Conservation (phyloP, 2,329 filamentous ascomycete species). For the Neopestalotiopsis sp. region DNA sequence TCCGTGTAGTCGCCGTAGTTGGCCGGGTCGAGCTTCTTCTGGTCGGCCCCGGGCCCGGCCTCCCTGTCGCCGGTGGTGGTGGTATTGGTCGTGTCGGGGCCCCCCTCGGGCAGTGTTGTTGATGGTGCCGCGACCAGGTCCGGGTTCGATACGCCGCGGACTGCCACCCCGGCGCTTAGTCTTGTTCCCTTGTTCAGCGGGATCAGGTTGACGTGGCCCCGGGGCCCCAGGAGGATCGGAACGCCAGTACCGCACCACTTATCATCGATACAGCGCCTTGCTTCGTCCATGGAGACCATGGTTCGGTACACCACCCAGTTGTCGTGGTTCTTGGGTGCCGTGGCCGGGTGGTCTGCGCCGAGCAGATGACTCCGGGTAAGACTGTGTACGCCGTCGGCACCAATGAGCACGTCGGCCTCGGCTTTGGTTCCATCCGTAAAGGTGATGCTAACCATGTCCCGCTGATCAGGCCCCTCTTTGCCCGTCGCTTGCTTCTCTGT, state of each 20-base stretch:
- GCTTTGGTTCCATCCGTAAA: slow-evolving; percentile 34
- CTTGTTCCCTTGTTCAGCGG: slow-evolving; percentile 40
- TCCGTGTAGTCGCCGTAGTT: slow-evolving; percentile 37
- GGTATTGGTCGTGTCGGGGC: neutral
- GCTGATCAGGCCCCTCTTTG: neutral
- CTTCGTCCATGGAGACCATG: slow-evolving; percentile 34
- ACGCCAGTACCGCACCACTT: slow-evolving; percentile 35
- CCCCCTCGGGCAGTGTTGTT: neutral
- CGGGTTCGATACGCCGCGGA: slow-evolving; percentile 30
- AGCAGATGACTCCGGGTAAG: slow-evolving; percentile 36
- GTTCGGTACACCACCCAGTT: slow-evolving; percentile 38
- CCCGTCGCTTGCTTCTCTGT: slow-evolving; percentile 17
- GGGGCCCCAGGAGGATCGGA: slow-evolving; percentile 39
- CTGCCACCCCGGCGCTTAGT: slow-evolving; percentile 40
- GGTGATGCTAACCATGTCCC: slow-evolving; percentile 24
- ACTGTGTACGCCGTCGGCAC: slow-evolving; percentile 43
- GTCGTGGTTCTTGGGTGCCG: slow-evolving; percentile 38
- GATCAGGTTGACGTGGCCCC: slow-evolving; percentile 40
- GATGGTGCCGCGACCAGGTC: neutral
- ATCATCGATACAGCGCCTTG: slow-evolving; percentile 32
- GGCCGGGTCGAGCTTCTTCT: slow-evolving; percentile 31
- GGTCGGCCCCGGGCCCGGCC: slow-evolving; percentile 5
- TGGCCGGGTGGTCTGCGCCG: slow-evolving; percentile 35
- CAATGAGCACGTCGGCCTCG: slow-evolving; percentile 38
- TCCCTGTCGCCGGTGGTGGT: slow-evolving; percentile 3